Evolutionary conservation across 805 yeast species (phyloP), one percentile per base, ranked within the genome.

Genomic region (Danielia oregonensis): DNA sequence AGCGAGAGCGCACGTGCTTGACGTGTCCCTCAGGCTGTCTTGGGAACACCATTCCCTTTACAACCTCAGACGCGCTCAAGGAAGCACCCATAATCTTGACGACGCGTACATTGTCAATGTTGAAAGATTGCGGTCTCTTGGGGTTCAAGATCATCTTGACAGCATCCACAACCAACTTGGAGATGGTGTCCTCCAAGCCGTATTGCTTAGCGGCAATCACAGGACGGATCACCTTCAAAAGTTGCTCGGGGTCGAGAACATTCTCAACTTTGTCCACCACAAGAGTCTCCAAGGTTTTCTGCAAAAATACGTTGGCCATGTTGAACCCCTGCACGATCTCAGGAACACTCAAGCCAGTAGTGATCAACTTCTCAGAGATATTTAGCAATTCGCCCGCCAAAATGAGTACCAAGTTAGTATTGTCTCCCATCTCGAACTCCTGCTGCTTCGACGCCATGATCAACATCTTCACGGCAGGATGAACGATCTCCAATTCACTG

Each of bases 361-460:
- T 76, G 37, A 91, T 66, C 46, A 93, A 70, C 57, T 86, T 86
- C 60, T 89, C 96, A 32, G 95, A 86, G 49, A 85, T 78, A 52
- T 79, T 82, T 44, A 93, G 73, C 38, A 93, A 68, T 59, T 93
- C 97, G 36, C 97, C 97, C 17, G 97, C 96, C 42, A 93, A 73
- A 24, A 91, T 78, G 48, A 93, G 75, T 26, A 93, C 97, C 43
- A 89, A 74, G 61, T 91, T 93, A 16, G 97, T 86, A 52, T 86
- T 86, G 63, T 93, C 98, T 41, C 98, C 98, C 87, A 91, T 84
- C 69, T 91, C 98, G 49, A 79, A 76, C 59, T 93, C 96, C 65
- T 93, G 98, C 68, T 93, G 98, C 58, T 91, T 86, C 10, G 95
- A 79, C 14, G 97, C 95, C 97, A 88, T 88, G 36, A 91, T 93